Conservation (phyloP, 768 basidiomycete species). For the Austroboletus festivus region DNA sequence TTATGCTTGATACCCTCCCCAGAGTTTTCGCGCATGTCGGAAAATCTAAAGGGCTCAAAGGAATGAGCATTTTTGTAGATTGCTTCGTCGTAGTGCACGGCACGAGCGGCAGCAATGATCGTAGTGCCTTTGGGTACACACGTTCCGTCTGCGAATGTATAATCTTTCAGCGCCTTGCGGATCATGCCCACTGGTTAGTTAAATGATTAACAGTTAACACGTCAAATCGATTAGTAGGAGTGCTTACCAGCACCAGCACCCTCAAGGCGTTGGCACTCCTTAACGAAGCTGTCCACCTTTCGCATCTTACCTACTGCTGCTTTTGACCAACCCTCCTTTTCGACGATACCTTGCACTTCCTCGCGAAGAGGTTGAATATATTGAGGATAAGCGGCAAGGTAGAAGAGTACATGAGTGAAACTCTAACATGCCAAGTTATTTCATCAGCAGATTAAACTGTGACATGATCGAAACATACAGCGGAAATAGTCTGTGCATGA, state of each 20-base stretch:
- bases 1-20: slow-evolving; percentile 34
- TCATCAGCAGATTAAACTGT: not conserved
- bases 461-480: not conserved
- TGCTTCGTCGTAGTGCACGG: slow-evolving; percentile 16
- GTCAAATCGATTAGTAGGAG: too few relatives aligned
- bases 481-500: not conserved
- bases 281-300: not conserved
- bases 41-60: slow-evolving; percentile 50
- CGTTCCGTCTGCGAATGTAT: slow-evolving; percentile 39
- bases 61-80: slow-evolving; percentile 31
- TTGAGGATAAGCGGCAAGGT: slow-evolving; percentile 35
- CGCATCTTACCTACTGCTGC: not conserved
- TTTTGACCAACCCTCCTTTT: not conserved
- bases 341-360: slow-evolving; percentile 17
- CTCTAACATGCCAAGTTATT: not conserved
- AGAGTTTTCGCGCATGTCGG: slow-evolving; percentile 23
- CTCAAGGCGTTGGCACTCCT: slow-evolving; percentile 18
- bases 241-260: too few relatives aligned
- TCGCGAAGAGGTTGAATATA: slow-evolving; percentile 34
- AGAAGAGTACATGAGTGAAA: slow-evolving; percentile 32
- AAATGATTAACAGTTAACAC: not conserved
- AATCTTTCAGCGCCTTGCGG: slow-evolving; percentile 32
- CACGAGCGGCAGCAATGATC: slow-evolving; percentile 20
- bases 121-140: slow-evolving; percentile 32
- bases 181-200: slow-evolving; percentile 24